Conservation (phyloP, 257 asterid genomes). For the Solanum commersonii region DNA sequence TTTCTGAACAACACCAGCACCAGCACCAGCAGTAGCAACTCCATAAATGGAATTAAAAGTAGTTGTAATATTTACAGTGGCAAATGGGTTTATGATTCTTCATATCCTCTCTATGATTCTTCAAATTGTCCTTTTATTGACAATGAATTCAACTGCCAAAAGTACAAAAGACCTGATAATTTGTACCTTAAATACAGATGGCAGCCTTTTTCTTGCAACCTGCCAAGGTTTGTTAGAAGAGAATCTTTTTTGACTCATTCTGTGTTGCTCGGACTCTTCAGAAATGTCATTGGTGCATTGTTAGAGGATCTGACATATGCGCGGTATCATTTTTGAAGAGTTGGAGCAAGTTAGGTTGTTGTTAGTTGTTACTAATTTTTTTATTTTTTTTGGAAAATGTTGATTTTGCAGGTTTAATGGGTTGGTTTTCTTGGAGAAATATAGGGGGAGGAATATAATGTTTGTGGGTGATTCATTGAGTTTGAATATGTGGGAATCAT, state of each 20-base stretch:
- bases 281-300: background rate
- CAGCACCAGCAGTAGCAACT: background rate
- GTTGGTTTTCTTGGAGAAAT: conserved; percentile 57
- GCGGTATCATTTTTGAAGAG: background rate
- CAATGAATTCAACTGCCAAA: conserved; percentile 69
- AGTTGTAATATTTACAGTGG: conserved; percentile 67
- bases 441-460: conserved; percentile 88
- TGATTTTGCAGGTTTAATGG: conserved; percentile 64
- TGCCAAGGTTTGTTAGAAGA: conserved; percentile 42
- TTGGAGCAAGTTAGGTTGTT: too few relatives aligned
- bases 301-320: rapidly evolving
- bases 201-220: conserved; percentile 81
- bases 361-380: background rate
- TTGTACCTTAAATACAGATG: conserved; percentile 74
- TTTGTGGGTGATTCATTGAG: conserved; percentile 97
- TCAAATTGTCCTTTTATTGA: conserved; percentile 78
- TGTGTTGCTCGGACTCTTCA: background rate
- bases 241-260: background rate
- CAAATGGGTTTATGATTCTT: conserved; percentile 72
- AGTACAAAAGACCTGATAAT: conserved; percentile 66
- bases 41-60: conserved; percentile 3
- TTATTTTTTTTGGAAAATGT: background rate
- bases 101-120: conserved; percentile 79
- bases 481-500: conserved; percentile 90
- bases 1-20: conserved; percentile 7